phyloP scores from a whole-genome alignment of 2,329 filamentous ascomycete genomes.

The Boeremia lycopersici region DNA sequence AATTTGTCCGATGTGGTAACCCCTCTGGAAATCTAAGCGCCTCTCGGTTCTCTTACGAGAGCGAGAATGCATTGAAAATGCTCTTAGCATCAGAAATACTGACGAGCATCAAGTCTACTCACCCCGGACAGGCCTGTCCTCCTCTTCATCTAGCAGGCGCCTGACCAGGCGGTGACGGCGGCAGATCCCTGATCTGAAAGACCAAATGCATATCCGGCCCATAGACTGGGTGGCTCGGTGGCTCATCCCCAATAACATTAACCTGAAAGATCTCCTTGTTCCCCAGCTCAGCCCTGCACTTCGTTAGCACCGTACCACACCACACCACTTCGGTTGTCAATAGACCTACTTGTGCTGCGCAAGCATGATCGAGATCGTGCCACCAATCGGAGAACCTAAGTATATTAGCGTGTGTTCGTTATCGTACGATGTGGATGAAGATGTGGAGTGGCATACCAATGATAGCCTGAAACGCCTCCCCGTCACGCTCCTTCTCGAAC shows the following conservation, averaged over 20 bases:
- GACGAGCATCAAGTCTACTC: too few relatives aligned
- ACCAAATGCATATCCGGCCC: constrained; percentile 17
- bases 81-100: background rate
- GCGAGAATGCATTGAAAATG: too few relatives aligned
- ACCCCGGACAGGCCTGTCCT: too few relatives aligned
- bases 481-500: constrained; percentile 19
- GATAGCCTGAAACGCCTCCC: constrained; percentile 23
- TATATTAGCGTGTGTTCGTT: too few relatives aligned
- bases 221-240: background rate
- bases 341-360: constrained; percentile 17
- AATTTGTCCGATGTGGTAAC: too few relatives aligned
- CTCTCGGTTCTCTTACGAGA: too few relatives aligned
- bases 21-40: too few relatives aligned
- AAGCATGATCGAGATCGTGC: constrained; percentile 22
- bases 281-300: constrained; percentile 14
- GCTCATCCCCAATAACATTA: constrained; percentile 16
- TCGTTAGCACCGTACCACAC: background rate
- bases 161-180: background rate
- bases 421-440: background rate
- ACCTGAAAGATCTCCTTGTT: constrained; percentile 24
- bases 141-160: background rate
- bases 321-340: background rate
- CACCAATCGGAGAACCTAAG: constrained; percentile 27
- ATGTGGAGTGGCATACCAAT: constrained; percentile 19
- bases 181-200: constrained; percentile 23